These are phyloP conservation scores for Pseudonitzschia multiseries DNA, from an alignment of 108 stramenopile genomes.

Conservation along the genomic window DNA sequence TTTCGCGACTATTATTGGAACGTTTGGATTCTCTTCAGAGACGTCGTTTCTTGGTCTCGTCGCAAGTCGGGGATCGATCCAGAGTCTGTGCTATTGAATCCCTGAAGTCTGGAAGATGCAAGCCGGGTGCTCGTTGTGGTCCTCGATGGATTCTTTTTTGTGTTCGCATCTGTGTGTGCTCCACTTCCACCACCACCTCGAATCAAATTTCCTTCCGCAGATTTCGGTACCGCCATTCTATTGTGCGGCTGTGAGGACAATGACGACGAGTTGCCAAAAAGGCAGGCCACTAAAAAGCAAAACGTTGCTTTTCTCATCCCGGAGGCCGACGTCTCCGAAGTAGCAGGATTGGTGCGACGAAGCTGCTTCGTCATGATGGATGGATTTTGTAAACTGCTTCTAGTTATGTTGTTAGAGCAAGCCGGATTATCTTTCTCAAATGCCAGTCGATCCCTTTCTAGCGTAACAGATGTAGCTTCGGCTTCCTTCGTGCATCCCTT, in stretches of 20 bases:
- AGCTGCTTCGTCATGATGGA: not conserved
- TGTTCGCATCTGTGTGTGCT: too few species aligned
- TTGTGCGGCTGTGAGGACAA: conserved; percentile 8
- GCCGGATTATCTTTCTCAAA: too few species aligned
- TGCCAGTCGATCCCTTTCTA: too few species aligned
- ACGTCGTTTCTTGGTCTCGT: not conserved
- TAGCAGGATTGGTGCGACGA: not conserved
- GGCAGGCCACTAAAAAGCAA: conserved; percentile 8
- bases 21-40: not conserved
- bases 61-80: not conserved
- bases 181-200: too few species aligned
- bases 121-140: not conserved
- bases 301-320: conserved; percentile 16
- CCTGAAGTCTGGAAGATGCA: too few species aligned
- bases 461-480: too few species aligned
- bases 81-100: too few species aligned
- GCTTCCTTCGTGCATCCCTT: too few species aligned
- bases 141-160: not conserved
- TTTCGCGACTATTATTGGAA: too few species aligned
- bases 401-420: too few species aligned
- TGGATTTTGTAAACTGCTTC: too few species aligned
- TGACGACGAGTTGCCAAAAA: conserved; percentile 6
- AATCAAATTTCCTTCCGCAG: not conserved
- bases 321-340: not conserved
- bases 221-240: conserved; percentile 1